Conservation (phyloP, 805 yeast species). For the Metschnikowia lunata region DNA sequence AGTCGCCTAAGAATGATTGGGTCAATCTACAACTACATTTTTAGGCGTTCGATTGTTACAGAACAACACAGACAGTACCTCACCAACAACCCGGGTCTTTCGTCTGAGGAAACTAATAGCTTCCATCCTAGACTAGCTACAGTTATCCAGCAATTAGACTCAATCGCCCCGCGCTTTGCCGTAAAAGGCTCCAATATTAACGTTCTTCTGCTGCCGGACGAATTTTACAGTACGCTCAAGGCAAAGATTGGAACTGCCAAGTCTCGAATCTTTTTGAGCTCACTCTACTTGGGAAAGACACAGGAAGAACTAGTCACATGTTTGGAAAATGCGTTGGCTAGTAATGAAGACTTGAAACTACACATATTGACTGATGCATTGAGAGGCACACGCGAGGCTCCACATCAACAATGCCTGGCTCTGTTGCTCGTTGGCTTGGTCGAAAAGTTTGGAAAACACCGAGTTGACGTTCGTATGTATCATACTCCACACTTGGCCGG, state of each 20-base stretch:
- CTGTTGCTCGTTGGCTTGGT: conserved; percentile 64
- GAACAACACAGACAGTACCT: conserved; percentile 15
- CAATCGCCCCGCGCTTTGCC: conserved; percentile 64
- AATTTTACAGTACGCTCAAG: conserved; percentile 67
- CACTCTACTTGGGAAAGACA: conserved; percentile 79
- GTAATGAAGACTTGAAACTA: conserved; percentile 61
- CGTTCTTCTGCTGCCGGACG: conserved; percentile 60
- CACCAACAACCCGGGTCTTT: conserved; percentile 26
- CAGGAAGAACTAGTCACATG: conserved; percentile 72
- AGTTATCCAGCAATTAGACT: conserved; percentile 51
- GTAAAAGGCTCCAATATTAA: conserved; percentile 53
- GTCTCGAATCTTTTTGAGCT: conserved; percentile 69
- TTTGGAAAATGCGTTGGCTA: conserved; percentile 53
- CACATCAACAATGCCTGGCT: conserved; percentile 66
- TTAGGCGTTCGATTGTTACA: conserved; percentile 12
- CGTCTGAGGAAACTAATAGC: conserved; percentile 16
- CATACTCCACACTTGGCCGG: conserved; percentile 86
- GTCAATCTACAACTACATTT: conserved; percentile 16
- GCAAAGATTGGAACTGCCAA: conserved; percentile 59
- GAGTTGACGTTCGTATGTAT: conserved; percentile 80
- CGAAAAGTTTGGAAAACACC: conserved; percentile 53
- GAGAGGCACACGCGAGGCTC: conserved; percentile 91
- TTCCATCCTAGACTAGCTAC: conserved; percentile 44
- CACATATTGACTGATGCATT: conserved; percentile 79
- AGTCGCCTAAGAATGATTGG: conserved; percentile 18